These are phyloP conservation scores for Nephelium lappaceum DNA, from an alignment of 345 rosid species.

Conservation along the genomic window DNA sequence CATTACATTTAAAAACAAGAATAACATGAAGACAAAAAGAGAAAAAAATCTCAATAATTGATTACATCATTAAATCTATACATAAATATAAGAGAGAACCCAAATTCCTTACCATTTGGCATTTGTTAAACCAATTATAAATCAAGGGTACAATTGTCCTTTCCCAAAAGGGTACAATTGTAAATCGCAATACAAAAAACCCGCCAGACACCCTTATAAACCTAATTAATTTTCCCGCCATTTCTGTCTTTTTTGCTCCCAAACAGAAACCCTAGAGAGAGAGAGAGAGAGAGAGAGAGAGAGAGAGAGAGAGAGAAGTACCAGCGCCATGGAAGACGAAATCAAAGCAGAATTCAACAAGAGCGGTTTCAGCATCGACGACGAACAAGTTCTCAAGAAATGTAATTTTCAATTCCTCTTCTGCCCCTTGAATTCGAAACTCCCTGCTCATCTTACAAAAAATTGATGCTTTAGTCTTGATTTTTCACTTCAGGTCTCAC, in stretches of 20 bases:
- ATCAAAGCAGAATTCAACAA: constrained; percentile 67
- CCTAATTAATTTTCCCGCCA: constrained; percentile 59
- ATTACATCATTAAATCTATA: too few relatives aligned
- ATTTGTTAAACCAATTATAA: too few relatives aligned
- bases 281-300: constrained; percentile 24
- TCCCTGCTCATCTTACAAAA: constrained; percentile 11
- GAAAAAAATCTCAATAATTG: too few relatives aligned
- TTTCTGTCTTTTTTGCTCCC: constrained; percentile 18
- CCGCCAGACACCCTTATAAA: not conserved
- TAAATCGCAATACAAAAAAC: not conserved
- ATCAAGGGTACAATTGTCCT: not conserved
- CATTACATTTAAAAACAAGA: too few relatives aligned
- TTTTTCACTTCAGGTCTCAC: constrained; percentile 53
- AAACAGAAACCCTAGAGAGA: constrained; percentile 42
- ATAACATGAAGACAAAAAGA: too few relatives aligned
- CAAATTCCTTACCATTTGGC: too few relatives aligned
- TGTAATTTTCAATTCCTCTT: constrained; percentile 38
- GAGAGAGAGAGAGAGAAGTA: not conserved
- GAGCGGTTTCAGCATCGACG: constrained; percentile 58
- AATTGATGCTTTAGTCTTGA: constrained; percentile 1
- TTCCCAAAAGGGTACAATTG: not conserved
- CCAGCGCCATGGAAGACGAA: constrained; percentile 65
- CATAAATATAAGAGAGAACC: too few relatives aligned
- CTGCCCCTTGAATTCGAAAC: not conserved
- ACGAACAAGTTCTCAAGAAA: constrained; percentile 69